These are phyloP conservation scores for Arxiozyma bovina DNA, from an alignment of 1,139 yeast species.

Conservation along the genomic window DNA sequence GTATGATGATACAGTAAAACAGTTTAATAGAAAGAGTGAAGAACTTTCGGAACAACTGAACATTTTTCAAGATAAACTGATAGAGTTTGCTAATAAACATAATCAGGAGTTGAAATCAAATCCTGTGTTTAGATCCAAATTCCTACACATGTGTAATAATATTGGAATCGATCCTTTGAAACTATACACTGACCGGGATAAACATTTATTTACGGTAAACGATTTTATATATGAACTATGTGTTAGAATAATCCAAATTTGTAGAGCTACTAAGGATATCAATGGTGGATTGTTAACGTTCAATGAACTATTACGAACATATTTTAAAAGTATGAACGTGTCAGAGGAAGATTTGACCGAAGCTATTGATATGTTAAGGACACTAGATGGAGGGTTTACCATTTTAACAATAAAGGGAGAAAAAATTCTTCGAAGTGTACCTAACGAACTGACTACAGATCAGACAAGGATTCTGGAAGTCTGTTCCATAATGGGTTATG, in stretches of 20 bases:
- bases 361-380: constrained; percentile 38
- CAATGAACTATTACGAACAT: constrained; percentile 42
- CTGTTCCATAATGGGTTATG: constrained; percentile 65
- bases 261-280: constrained; percentile 57
- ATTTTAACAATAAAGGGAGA: constrained; percentile 35
- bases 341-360: constrained; percentile 41
- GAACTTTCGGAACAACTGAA: constrained; percentile 50
- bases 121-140: constrained; percentile 57
- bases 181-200: constrained; percentile 24
- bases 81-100: constrained; percentile 56
- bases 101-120: constrained; percentile 54
- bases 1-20: constrained; percentile 1
- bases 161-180: constrained; percentile 81
- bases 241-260: constrained; percentile 64
- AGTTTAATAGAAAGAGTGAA: constrained; percentile 38
- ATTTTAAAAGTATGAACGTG: constrained; percentile 33
- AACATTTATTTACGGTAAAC: constrained; percentile 36
- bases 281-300: constrained; percentile 76
- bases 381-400: constrained; percentile 41
- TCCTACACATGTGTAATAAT: constrained; percentile 64
- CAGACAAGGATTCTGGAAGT: constrained; percentile 64
- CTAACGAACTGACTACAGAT: constrained; percentile 50
- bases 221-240: constrained; percentile 60
- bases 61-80: constrained; percentile 52
- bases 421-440: constrained; percentile 40